These are phyloP conservation scores for Leishmania major DNA, from an alignment of 208 protist species.

Conservation along the genomic window DNA sequence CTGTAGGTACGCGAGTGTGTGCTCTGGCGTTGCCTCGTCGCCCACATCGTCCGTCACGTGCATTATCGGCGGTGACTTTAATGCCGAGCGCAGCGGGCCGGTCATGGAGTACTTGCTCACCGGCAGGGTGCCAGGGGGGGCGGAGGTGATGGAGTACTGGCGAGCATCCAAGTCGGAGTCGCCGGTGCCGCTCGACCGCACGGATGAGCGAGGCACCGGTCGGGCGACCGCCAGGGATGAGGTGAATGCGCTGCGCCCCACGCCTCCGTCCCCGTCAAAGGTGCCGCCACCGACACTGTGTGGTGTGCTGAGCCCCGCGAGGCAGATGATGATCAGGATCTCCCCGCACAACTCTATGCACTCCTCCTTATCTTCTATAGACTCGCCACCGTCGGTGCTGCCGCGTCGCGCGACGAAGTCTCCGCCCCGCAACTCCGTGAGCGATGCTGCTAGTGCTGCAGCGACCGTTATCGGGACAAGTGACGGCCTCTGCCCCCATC, in stretches of 20 bases:
- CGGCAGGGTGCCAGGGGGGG: slow-evolving; percentile 36
- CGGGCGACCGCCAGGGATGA: background rate
- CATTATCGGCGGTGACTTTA: slow-evolving; percentile 85
- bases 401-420: slow-evolving; percentile 13
- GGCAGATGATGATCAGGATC: slow-evolving; percentile 4
- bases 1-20: slow-evolving; percentile 12
- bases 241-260: background rate
- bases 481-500: slow-evolving; percentile 4
- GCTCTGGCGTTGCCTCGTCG: background rate
- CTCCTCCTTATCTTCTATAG: slow-evolving; percentile 1
- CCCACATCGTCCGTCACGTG: slow-evolving; percentile 33
- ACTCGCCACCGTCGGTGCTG: slow-evolving; percentile 16
- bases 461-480: background rate
- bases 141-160: slow-evolving; percentile 59
- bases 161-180: background rate
- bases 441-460: background rate
- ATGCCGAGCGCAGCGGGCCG: slow-evolving; percentile 60
- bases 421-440: background rate
- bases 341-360: background rate
- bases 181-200: slow-evolving; percentile 13
- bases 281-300: background rate
- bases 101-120: slow-evolving; percentile 53
- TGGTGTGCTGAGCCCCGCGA: background rate
- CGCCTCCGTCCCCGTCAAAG: background rate
- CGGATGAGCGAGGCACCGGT: slow-evolving; percentile 3